Conservation (phyloP, 306 rosid genomes). For the Cucurbita moschata region DNA sequence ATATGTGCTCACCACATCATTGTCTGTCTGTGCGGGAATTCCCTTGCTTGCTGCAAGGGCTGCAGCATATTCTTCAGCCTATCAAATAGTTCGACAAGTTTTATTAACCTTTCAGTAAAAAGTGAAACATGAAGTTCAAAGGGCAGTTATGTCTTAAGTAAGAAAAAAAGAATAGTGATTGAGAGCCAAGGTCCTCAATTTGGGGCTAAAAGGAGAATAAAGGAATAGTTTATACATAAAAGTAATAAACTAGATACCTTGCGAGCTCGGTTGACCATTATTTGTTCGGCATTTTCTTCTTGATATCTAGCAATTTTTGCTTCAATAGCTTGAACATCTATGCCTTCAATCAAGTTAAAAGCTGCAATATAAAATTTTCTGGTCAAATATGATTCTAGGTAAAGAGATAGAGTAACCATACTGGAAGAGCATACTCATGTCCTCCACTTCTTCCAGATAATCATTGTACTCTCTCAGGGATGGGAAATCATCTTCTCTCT, state of each 20-base stretch:
- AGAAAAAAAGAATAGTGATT: neutral
- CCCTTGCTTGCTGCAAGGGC: conserved; percentile 76
- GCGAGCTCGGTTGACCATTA: conserved; percentile 69
- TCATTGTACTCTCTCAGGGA: conserved; percentile 76
- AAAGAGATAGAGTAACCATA: neutral
- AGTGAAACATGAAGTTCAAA: neutral
- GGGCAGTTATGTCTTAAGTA: neutral
- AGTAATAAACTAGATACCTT: conserved; percentile 36
- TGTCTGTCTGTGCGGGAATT: conserved; percentile 40
- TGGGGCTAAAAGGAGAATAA: neutral
- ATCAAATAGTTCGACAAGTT: conserved; percentile 16
- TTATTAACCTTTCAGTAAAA: conserved; percentile 2
- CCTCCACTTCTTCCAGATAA: conserved; percentile 92
- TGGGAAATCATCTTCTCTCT: conserved; percentile 76
- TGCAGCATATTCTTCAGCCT: conserved; percentile 94
- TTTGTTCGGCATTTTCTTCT: conserved; percentile 83
- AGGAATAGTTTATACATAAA: neutral
- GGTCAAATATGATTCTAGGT: conserved; percentile 5
- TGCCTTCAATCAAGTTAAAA: conserved; percentile 62
- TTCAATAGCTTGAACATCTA: conserved; percentile 55
- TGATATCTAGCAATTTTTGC: conserved; percentile 58
- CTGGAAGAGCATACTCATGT: conserved; percentile 49
- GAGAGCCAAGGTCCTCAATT: neutral
- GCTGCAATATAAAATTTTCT: conserved; percentile 23
- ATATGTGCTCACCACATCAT: conserved; percentile 46